These are phyloP conservation scores for Metschnikowia anglica DNA, from an alignment of 805 yeast species.

Conservation along the genomic window DNA sequence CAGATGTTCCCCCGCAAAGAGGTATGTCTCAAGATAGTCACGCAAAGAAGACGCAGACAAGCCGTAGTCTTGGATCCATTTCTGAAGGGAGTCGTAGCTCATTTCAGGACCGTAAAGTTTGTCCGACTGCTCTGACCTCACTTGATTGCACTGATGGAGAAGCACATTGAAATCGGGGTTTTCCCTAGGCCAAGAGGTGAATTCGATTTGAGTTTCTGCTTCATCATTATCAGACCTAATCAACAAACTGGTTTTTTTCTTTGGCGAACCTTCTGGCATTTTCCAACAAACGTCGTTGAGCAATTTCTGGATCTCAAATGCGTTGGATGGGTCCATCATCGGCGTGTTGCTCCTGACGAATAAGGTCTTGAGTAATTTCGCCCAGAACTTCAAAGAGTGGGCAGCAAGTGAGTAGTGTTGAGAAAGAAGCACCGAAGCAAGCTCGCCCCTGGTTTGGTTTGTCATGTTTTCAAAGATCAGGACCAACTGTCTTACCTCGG, in stretches of 20 bases:
- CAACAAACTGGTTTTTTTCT: no score
- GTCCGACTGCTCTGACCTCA: background rate
- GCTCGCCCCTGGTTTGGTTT: constrained; percentile 2
- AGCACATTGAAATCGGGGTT: background rate
- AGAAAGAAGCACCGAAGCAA: constrained; percentile 5
- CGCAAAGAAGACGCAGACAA: constrained; percentile 11
- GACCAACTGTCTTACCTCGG: constrained; percentile 4
- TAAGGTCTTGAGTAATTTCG: background rate
- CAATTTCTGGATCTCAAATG: background rate
- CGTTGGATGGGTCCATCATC: constrained; percentile 1
- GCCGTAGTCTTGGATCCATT: constrained; percentile 13
- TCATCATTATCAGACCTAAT: no score
- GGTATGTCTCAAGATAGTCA: constrained; percentile 10
- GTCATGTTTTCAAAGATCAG: constrained; percentile 4
- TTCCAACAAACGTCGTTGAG: constrained; percentile 1
- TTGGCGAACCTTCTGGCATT: no score
- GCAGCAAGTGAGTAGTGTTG: constrained; percentile 5
- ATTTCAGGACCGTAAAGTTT: constrained; percentile 2
- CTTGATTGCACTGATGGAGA: background rate
- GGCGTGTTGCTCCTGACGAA: background rate
- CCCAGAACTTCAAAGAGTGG: constrained; percentile 4
- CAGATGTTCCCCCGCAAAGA: constrained; percentile 10
- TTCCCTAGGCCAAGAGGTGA: background rate
- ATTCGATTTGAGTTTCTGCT: background rate
- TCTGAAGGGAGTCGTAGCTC: constrained; percentile 10